phyloP scores from a whole-genome alignment of 164 flowering plant genomes.

The Pachysandra terminalis region DNA sequence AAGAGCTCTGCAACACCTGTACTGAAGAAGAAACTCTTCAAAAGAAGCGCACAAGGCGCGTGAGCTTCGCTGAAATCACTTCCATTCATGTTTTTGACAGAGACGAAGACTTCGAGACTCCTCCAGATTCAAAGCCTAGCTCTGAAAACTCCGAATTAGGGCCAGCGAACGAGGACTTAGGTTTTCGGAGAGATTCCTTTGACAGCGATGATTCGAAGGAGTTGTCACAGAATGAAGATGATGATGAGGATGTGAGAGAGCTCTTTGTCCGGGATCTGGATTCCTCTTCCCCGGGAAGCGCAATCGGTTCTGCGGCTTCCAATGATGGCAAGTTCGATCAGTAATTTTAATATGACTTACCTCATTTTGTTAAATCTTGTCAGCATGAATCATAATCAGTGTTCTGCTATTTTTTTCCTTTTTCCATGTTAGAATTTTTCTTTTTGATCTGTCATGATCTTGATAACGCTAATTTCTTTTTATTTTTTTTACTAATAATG shows the following conservation, averaged over 20 bases:
- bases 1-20: constrained; percentile 23
- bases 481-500: too few species aligned
- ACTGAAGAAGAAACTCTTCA: constrained; percentile 35
- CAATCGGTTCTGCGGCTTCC: constrained; percentile 62
- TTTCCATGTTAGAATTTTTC: too few species aligned
- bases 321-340: constrained; percentile 47
- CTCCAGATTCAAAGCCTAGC: constrained; percentile 30
- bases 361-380: background rate
- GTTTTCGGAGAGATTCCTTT: constrained; percentile 23
- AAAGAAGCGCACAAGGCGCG: constrained; percentile 69
- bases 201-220: constrained; percentile 38
- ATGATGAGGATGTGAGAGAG: constrained; percentile 28
- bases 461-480: too few species aligned
- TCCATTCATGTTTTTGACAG: constrained; percentile 78
- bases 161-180: constrained; percentile 12
- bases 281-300: constrained; percentile 50
- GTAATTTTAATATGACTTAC: background rate
- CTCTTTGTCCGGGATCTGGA: constrained; percentile 48
- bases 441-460: too few species aligned
- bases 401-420: too few species aligned
- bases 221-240: constrained; percentile 18
- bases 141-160: constrained; percentile 7
- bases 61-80: constrained; percentile 93
- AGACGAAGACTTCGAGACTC: constrained; percentile 75
- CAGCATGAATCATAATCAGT: too few species aligned